Evolutionary conservation across 1,284 basidiomycete species (phyloP).

Genomic region (Naganishia liquefaciens): DNA sequence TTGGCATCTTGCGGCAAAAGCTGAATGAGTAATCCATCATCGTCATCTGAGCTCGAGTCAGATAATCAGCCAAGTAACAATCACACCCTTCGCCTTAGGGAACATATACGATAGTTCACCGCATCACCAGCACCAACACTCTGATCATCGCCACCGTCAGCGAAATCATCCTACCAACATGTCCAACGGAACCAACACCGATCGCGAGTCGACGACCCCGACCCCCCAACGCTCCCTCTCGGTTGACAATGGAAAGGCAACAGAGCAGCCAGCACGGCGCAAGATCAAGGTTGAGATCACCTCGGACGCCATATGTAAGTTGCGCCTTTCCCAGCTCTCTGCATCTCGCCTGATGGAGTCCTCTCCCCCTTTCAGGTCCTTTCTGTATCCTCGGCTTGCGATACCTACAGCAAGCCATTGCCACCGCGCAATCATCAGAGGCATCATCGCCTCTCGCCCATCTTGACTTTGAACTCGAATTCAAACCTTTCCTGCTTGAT

Average conservation of each 20-base stretch:
- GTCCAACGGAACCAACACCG: slow-evolving; percentile 1
- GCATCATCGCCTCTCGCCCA: slow-evolving; percentile 37
- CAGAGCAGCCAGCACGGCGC: neutral
- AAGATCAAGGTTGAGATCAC: slow-evolving; percentile 33
- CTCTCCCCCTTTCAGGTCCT: slow-evolving; percentile 36
- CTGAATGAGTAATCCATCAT: too few species aligned
- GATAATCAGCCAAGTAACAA: too few species aligned
- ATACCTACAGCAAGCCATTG: slow-evolving; percentile 11
- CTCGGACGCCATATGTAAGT: slow-evolving; percentile 35
- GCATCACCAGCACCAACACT: too few species aligned
- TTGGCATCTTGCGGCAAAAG: too few species aligned
- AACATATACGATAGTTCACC: too few species aligned
- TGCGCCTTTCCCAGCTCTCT: neutral
- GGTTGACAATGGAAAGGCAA: neutral
- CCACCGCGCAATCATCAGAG: slow-evolving; percentile 6
- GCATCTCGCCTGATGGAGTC: neutral
- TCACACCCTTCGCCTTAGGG: too few species aligned
- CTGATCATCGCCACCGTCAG: too few species aligned
- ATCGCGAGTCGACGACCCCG: slow-evolving; percentile 18
- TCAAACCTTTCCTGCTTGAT: slow-evolving; percentile 53
- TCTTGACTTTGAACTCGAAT: slow-evolving; percentile 42
- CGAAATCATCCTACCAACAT: neutral
- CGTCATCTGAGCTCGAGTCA: too few species aligned
- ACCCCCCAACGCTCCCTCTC: slow-evolving; percentile 9
- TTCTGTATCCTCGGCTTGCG: slow-evolving; percentile 40